Evolutionary conservation across 2,329 filamentous ascomycete species (phyloP).

Genomic region (Xylariaceae sp.): DNA sequence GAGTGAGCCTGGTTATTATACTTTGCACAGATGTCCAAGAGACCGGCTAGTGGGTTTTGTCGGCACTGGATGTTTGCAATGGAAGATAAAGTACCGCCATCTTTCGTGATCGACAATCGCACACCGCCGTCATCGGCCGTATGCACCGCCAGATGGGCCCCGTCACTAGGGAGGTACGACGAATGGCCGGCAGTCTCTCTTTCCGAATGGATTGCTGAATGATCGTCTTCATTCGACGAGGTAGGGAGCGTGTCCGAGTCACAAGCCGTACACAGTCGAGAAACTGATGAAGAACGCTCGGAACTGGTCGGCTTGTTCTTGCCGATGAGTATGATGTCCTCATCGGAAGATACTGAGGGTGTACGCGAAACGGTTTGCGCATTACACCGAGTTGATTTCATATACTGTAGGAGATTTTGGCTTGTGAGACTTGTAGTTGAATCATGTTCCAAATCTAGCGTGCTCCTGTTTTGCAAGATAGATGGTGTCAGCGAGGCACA

Average conservation of each 20-base stretch:
- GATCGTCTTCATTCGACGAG: slow-evolving; percentile 12
- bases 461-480: slow-evolving; percentile 6
- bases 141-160: neutral
- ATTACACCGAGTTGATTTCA: slow-evolving; percentile 1
- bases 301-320: slow-evolving; percentile 1
- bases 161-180: neutral
- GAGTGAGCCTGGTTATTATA: too few species aligned
- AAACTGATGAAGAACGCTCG: slow-evolving; percentile 1
- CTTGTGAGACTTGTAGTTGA: slow-evolving; percentile 12
- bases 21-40: too few species aligned
- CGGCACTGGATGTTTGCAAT: too few species aligned
- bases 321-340: slow-evolving; percentile 11
- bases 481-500: neutral
- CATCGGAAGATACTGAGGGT: slow-evolving; percentile 10
- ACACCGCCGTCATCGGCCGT: neutral
- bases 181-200: slow-evolving; percentile 1
- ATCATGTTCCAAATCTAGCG: neutral
- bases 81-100: neutral
- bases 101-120: neutral
- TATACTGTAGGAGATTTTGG: slow-evolving; percentile 11
- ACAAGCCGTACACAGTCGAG: neutral
- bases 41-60: too few species aligned
- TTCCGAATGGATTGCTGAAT: slow-evolving; percentile 2
- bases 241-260: slow-evolving; percentile 13
- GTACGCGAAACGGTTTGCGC: neutral